These are phyloP conservation scores for Mycosphaerella arachidis DNA, from an alignment of 2,329 filamentous ascomycete species.

Conservation along the genomic window DNA sequence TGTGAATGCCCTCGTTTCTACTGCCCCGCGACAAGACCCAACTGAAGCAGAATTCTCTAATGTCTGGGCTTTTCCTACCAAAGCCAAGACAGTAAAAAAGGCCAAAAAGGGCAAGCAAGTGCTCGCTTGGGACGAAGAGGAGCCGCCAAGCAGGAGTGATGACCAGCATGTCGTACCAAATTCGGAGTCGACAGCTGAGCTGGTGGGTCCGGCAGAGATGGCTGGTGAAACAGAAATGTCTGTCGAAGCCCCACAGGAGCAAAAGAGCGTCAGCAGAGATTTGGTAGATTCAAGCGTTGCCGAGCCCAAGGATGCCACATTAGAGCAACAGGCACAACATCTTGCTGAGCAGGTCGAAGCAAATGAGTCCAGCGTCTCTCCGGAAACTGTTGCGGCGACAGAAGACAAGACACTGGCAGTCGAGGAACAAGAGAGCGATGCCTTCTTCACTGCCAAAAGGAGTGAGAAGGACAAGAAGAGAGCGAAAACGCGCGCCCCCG, in stretches of 20 bases:
- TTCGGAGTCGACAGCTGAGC: not conserved
- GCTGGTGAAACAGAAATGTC: not conserved
- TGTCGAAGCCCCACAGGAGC: not conserved
- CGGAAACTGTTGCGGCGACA: not conserved
- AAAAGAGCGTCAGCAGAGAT: not conserved
- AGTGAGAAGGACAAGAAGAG: slow-evolving; percentile 32
- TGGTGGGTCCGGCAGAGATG: not conserved
- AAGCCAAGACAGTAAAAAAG: slow-evolving; percentile 26
- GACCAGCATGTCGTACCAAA: not conserved
- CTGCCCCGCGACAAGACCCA: not conserved
- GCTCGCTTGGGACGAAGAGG: slow-evolving; percentile 5
- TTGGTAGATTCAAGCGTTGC: not conserved
- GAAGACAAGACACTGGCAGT: not conserved
- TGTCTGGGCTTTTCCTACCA: slow-evolving; percentile 10
- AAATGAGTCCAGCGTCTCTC: not conserved
- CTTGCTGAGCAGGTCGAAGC: not conserved
- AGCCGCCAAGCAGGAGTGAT: not conserved
- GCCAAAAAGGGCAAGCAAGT: slow-evolving; percentile 20
- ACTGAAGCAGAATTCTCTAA: slow-evolving; percentile 14
- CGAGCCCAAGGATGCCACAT: not conserved
- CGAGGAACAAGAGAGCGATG: slow-evolving; percentile 2
- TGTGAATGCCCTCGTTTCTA: not conserved
- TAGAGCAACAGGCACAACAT: not conserved
- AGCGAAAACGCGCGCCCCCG: slow-evolving; percentile 16
- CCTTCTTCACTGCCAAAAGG: slow-evolving; percentile 18